Conservation (phyloP, 352 stramenopile genomes). For the Phytopythium helicoides region DNA sequence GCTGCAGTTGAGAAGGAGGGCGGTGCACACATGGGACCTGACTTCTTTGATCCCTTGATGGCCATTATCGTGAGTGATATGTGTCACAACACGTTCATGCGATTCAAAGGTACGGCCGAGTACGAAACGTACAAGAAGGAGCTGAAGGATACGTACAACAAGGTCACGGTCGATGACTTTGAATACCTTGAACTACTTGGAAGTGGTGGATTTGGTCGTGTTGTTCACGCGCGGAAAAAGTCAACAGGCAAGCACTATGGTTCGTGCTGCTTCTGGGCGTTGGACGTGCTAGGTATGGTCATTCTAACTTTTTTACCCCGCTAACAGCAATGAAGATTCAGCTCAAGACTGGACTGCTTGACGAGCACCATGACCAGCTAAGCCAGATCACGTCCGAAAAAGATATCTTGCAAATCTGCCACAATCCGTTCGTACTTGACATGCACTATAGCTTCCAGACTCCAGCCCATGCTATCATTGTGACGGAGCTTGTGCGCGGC, state of each 20-base stretch:
- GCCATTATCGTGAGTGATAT: conserved; percentile 69
- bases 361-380: conserved; percentile 82
- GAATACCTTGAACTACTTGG: conserved; percentile 85
- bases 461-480: conserved; percentile 80
- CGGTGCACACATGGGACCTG: conserved; percentile 1
- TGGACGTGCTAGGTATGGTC: neutral
- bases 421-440: conserved; percentile 88
- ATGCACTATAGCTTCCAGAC: conserved; percentile 93
- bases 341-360: conserved; percentile 85
- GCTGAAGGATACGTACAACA: conserved; percentile 86
- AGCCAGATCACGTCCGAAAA: conserved; percentile 89
- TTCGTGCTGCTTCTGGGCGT: conserved; percentile 18
- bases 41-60: conserved; percentile 77
- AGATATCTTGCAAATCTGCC: conserved; percentile 82
- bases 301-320: neutral
- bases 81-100: conserved; percentile 79
- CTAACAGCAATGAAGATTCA: conserved; percentile 89
- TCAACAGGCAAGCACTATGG: conserved; percentile 89
- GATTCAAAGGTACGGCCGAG: conserved; percentile 69
- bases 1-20: conserved; percentile 27
- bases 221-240: conserved; percentile 89
- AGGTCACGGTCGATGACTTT: conserved; percentile 81
- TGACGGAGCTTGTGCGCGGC: conserved; percentile 82
- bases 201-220: conserved; percentile 89
- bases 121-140: conserved; percentile 76